Base-by-base conservation (phyloP, 495 filamentous ascomycete species). In the Friedmanniomyces simplex region DNA sequence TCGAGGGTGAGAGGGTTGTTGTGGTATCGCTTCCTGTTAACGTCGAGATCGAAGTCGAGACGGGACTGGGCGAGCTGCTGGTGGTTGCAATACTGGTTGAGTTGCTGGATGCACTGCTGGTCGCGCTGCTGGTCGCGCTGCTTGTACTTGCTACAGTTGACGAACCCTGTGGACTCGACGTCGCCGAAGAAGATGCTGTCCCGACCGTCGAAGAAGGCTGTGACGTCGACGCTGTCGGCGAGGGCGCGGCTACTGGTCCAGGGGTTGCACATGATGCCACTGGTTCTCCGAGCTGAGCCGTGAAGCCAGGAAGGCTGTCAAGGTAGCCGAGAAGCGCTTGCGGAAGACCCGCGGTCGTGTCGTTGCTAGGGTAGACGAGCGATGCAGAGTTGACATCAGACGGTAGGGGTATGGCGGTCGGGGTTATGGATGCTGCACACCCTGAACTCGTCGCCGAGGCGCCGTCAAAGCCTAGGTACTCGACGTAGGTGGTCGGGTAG, bases 401-500 rank as follows among this genome's bases (percentile, higher is more conserved):
- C 10, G 53, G 53, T 18, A 55, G 20, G 22, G 30, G 14, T 11
- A 55, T 20, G 1, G 25, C 22, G 4, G 39, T 26, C 3, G 42
- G 20, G 21, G 25, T 14, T 1, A 39, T 26, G 4, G 21, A 1
- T 5, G 22, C 25, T 20, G 26, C 39, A 21, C 53, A 55, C 2
- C 14, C 53, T 1, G 18, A n/a, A 22, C 16, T 46, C 36, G 37
- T 55, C 39, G 53, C 42, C 5, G 22, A 11, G 14, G 53, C 42
- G 12, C 39, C 53, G 11, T 28, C 42, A 14, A 47, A 46, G 2
- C 39, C 53, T 6, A 55, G 37, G 21, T 55, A 55, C 12, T 55
- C 21, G 10, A 55, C 53, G 25, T 55, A 55, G 6, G 53, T 46
- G 1, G 53, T 55, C 22, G 53, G 53, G 22, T 47, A 55, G 2